A percentile compares a stretch with the other conserved stretches of the same genome.
phyloP scores from a whole-genome alignment of 257 asterid genomes.

The Solanum pimpinellifolium region DNA sequence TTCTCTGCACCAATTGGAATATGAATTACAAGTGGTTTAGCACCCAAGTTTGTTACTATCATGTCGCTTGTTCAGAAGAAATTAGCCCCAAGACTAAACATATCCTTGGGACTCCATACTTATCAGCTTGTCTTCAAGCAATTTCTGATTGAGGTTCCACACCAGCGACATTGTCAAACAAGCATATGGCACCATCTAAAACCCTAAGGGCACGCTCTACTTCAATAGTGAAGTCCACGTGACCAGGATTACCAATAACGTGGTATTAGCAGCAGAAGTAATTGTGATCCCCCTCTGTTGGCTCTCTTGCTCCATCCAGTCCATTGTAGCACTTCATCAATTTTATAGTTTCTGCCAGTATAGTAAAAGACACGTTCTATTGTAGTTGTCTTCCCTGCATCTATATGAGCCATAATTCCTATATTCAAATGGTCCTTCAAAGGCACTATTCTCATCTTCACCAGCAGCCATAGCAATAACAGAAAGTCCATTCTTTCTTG shows the following conservation, averaged over 20 bases:
- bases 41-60: constrained; percentile 83
- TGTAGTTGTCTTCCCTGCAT: constrained; percentile 93
- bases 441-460: constrained; percentile 64
- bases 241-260: constrained; percentile 94
- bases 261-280: constrained; percentile 93
- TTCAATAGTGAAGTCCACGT: constrained; percentile 94
- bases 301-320: constrained; percentile 97
- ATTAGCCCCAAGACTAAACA: constrained; percentile 95
- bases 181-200: constrained; percentile 85
- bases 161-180: constrained; percentile 96
- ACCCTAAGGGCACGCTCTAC: constrained; percentile 97
- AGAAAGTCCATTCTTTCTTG: background rate
- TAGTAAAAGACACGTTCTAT: constrained; percentile 79
- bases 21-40: constrained; percentile 83
- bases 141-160: constrained; percentile 99
- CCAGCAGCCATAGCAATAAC: constrained; percentile 39
- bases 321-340: constrained; percentile 98
- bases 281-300: constrained; percentile 95
- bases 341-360: constrained; percentile 89
- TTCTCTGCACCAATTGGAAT: constrained; percentile 86
- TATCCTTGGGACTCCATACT: constrained; percentile 90
- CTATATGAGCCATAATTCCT: constrained; percentile 99
- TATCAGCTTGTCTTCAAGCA: constrained; percentile 98
- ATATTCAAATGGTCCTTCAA: constrained; percentile 79
- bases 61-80: constrained; percentile 88